phyloP scores from a whole-genome alignment of 805 yeast genomes.

The Candida sonorensis region DNA sequence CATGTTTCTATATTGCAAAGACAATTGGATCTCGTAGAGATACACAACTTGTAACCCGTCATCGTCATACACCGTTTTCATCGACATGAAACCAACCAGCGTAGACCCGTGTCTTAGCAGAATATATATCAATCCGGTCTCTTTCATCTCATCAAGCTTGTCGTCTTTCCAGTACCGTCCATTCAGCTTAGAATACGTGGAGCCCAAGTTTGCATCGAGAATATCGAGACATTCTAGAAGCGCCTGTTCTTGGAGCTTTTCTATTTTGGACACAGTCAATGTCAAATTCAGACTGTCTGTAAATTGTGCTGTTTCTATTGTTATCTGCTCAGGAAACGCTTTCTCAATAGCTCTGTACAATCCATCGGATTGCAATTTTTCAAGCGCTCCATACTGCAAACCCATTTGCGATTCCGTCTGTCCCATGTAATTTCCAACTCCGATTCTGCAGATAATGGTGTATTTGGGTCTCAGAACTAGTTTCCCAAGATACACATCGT shows the following conservation, averaged over 20 bases:
- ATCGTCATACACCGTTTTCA: conserved; percentile 36
- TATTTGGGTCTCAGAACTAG: too few relatives aligned
- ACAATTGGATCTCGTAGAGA: conserved; percentile 51
- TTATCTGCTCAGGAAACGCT: too few relatives aligned
- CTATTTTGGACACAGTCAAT: not conserved
- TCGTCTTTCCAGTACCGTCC: conserved; percentile 36
- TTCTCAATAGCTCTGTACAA: too few relatives aligned
- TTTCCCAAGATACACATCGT: too few relatives aligned
- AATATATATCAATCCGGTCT: conserved; percentile 39
- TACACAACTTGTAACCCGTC: conserved; percentile 34
- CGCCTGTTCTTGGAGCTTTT: not conserved
- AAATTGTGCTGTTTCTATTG: too few relatives aligned
- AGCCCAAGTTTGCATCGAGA: conserved; percentile 23
- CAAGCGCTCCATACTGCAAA: too few relatives aligned
- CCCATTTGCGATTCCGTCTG: too few relatives aligned
- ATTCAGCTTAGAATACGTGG: conserved; percentile 16
- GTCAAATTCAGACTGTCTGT: too few relatives aligned
- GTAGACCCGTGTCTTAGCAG: conserved; percentile 19
- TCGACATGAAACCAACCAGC: conserved; percentile 38
- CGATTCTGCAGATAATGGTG: too few relatives aligned
- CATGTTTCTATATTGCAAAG: conserved; percentile 26
- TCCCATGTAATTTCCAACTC: too few relatives aligned
- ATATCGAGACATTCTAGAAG: conserved; percentile 13
- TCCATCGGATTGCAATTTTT: too few relatives aligned
- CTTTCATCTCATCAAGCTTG: conserved; percentile 40